Base-by-base conservation (phyloP, 768 basidiomycete genomes). In the Trametes cingulata region DNA sequence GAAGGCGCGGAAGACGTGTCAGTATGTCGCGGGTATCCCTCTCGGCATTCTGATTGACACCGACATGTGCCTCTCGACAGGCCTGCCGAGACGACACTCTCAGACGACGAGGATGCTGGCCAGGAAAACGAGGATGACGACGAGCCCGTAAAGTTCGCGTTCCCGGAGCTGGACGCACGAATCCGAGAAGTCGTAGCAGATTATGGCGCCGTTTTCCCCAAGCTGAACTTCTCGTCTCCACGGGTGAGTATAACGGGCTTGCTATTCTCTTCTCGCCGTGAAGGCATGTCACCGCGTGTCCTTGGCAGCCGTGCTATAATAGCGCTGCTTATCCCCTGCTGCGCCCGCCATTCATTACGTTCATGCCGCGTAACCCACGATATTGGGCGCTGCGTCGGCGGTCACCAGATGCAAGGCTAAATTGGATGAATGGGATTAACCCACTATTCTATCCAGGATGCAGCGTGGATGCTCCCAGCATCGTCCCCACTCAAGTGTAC, bases 201-300 rank as follows among this genome's bases (percentile, higher is more conserved):
- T 56, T 95, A 91, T 71, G 90, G 85, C 2, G 88, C 88, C 6
- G 88, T 96, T 27, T 98, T 98, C 71, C 95, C 95, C 0, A 98
- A 98, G 74, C 85, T 98, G 56, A 98, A 97, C 69, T 97, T 95
- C 76, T 92, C 94, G 6, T 88, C 92, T n/a, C 95, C 95, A 14
- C 90, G 88, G 77, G 95, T 90, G 60, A 58, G 79, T 66, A 13
- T 27, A 17, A 13, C 20, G 36, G 12, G 7, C 9, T 51, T 6
- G 5, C 6, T 13, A 6, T 40, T 40, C 29, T 67, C 19, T 52
- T 42, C 42, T 35, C 37, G 9, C 24, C 12, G 20, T 17, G 43
- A 35, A 17, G 12, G 20, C 50, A 29, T 43, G 42, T 43, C 29
- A 5, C 14, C 20, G 47, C 19, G 37, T 48, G 13, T 22, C 52